These are phyloP conservation scores for Fusarium sp. DNA, from an alignment of 2,329 filamentous ascomycete species.

Conservation along the genomic window DNA sequence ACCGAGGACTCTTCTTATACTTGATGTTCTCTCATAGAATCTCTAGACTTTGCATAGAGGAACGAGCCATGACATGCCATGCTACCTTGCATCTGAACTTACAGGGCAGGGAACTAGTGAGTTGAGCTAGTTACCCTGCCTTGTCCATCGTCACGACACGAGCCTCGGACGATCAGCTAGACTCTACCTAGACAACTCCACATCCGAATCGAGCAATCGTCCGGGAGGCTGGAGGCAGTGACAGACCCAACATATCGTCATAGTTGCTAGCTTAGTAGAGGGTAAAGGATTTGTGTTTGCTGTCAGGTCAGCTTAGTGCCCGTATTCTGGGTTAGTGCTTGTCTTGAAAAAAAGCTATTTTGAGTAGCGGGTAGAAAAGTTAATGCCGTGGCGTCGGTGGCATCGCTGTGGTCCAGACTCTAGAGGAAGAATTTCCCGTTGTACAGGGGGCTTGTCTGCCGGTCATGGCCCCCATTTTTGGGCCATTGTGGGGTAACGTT, in stretches of 20 bases:
- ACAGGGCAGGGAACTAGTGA: background rate
- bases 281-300: background rate
- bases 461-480: constrained; percentile 21
- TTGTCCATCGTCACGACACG: constrained; percentile 20
- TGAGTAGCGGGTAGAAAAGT: constrained; percentile 20
- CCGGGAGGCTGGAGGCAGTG: constrained; percentile 30
- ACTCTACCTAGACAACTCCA: constrained; percentile 17
- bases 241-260: constrained; percentile 30
- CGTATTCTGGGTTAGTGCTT: constrained; percentile 21
- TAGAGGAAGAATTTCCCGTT: constrained; percentile 21
- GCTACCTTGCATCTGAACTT: constrained; percentile 22
- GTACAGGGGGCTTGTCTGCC: constrained; percentile 14
- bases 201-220: constrained; percentile 19
- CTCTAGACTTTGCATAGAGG: constrained; percentile 13
- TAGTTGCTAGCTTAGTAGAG: constrained; percentile 11
- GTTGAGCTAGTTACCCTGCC: background rate
- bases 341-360: constrained; percentile 34
- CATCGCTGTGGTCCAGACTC: constrained; percentile 22
- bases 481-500: constrained; percentile 37
- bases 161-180: constrained; percentile 31
- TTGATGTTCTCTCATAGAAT: constrained; percentile 6
- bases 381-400: constrained; percentile 3
- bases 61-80: constrained; percentile 29
- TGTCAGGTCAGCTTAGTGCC: constrained; percentile 5
- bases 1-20: constrained; percentile 39